Conservation (phyloP, 2,329 filamentous ascomycete species). For the Fusarium secorum region DNA sequence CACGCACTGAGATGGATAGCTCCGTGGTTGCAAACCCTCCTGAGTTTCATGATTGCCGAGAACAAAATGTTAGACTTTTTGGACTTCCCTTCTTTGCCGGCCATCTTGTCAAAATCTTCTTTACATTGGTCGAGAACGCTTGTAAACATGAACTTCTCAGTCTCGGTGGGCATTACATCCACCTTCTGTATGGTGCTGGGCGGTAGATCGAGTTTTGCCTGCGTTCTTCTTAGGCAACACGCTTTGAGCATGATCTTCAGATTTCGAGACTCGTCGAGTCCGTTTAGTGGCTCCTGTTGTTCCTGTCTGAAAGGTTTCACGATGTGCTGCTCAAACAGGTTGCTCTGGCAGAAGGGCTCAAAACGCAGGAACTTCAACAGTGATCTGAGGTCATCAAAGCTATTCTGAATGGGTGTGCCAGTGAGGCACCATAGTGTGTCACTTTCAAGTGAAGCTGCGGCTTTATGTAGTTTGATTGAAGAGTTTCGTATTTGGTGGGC, state of each 20-base stretch:
- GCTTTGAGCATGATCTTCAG: not conserved
- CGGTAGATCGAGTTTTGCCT: fast-evolving
- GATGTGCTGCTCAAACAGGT: not conserved
- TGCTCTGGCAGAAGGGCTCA: fast-evolving
- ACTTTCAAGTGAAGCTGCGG: fast-evolving
- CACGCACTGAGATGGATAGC: fast-evolving
- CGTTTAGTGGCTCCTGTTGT: fast-evolving
- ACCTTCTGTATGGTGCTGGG: fast-evolving
- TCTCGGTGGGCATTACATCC: fast-evolving
- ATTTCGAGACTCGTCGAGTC: fast-evolving
- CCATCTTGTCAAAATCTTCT: not conserved
- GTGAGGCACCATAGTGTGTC: fast-evolving
- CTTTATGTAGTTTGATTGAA: fast-evolving
- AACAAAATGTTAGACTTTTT: not conserved
- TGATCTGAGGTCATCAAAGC: not conserved
- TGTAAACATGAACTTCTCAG: fast-evolving
- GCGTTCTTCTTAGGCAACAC: not conserved
- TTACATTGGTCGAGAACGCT: not conserved
- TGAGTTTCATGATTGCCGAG: not conserved
- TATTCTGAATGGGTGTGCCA: not conserved
- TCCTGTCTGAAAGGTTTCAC: not conserved
- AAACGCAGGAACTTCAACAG: not conserved
- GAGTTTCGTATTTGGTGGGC: conserved; percentile 6
- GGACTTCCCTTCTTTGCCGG: not conserved
- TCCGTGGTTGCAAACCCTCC: conserved; percentile 7